phyloP scores from a whole-genome alignment of 1,284 basidiomycete species.

The Wallemia mellicola region DNA sequence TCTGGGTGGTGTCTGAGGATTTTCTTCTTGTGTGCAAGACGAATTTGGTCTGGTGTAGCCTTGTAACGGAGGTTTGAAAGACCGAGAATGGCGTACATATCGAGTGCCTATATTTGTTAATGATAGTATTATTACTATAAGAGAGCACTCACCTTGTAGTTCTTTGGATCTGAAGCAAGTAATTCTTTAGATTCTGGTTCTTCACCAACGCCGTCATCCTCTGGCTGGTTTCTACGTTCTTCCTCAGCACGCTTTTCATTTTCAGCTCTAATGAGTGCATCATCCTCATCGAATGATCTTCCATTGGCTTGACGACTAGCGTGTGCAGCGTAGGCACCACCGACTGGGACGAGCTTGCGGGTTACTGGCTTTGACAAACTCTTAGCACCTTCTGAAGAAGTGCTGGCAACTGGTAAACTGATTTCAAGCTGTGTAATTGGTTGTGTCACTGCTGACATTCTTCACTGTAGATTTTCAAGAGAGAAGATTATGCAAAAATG shows the following conservation, averaged over 20 bases:
- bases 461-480: no score
- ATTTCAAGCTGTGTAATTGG: background rate
- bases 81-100: constrained; percentile 87
- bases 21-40: constrained; percentile 90
- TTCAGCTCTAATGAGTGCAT: background rate
- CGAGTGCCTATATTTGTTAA: constrained; percentile 44
- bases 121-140: background rate
- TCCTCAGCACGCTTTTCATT: background rate
- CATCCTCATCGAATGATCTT: background rate
- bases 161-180: constrained; percentile 51
- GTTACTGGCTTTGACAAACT: background rate
- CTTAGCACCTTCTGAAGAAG: background rate
- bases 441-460: background rate
- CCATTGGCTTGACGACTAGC: background rate
- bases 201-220: constrained; percentile 73
- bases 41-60: constrained; percentile 75
- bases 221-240: constrained; percentile 12
- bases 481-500: no score
- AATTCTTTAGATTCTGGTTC: constrained; percentile 54
- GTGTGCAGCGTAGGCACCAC: background rate
- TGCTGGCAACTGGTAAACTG: background rate
- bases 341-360: background rate
- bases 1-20: constrained; percentile 97
- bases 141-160: constrained; percentile 50
- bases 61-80: constrained; percentile 66